These are phyloP conservation scores for Cyberlindnera misumaiensis DNA, from an alignment of 805 yeast species.

Conservation along the genomic window DNA sequence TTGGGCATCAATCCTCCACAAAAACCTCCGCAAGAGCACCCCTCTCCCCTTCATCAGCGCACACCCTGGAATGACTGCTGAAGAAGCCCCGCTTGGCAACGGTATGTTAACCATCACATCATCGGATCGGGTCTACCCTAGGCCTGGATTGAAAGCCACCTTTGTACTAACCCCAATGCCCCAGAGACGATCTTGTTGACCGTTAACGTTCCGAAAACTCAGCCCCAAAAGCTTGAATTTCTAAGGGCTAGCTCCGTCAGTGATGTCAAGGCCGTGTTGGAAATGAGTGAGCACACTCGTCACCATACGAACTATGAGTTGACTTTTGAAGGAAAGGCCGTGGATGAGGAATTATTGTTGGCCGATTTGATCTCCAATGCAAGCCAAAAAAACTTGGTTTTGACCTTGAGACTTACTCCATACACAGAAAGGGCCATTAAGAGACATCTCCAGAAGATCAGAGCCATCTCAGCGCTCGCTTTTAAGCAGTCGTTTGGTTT, in stretches of 20 bases:
- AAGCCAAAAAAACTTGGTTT: conserved; percentile 26
- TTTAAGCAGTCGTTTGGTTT: conserved; percentile 29
- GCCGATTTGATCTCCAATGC: conserved; percentile 20
- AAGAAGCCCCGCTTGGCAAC: not conserved
- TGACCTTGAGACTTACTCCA: conserved; percentile 44
- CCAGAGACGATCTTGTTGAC: conserved; percentile 8
- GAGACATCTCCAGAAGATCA: conserved; percentile 54
- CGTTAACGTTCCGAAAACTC: conserved; percentile 8
- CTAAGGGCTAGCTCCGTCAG: conserved; percentile 39
- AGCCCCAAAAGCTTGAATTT: conserved; percentile 15
- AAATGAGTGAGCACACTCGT: conserved; percentile 48
- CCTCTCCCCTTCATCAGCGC: not conserved
- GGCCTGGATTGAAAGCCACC: no score
- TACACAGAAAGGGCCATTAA: conserved; percentile 57
- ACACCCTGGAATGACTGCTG: not conserved
- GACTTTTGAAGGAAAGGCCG: conserved; percentile 28
- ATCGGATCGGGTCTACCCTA: no score
- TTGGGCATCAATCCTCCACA: not conserved
- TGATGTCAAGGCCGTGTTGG: conserved; percentile 52
- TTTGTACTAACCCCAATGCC: not conserved
- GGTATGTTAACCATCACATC: not conserved
- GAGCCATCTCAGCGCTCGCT: conserved; percentile 54
- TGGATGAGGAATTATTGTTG: conserved; percentile 22
- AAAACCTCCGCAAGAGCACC: not conserved
- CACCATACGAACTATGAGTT: conserved; percentile 58